Evolutionary conservation across 495 filamentous ascomycete species (phyloP).

Genomic region (Xylaria nigripes): DNA sequence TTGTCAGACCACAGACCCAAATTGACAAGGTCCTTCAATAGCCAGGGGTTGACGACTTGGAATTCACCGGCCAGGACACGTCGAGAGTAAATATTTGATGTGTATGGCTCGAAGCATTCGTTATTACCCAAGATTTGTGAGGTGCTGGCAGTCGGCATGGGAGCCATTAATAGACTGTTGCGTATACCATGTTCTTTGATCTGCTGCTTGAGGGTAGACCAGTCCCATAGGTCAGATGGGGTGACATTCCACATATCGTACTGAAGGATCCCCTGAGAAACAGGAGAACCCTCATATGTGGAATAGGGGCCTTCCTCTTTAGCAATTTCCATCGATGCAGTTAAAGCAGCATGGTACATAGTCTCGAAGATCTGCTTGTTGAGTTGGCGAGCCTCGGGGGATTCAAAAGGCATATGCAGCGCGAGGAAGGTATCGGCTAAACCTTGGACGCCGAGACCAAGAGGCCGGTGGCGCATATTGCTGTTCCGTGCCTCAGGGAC

Average conservation of each 20-base stretch:
- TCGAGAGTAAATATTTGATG: slow-evolving; percentile 97
- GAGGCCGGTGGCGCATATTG: slow-evolving; percentile 91
- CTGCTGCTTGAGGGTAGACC: slow-evolving; percentile 77
- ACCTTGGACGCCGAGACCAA: slow-evolving; percentile 95
- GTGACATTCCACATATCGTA: slow-evolving; percentile 98
- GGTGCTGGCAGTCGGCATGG: slow-evolving; percentile 95
- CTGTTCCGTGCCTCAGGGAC: slow-evolving; percentile 85
- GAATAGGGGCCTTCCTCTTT: slow-evolving; percentile 75
- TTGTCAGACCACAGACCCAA: slow-evolving; percentile 97
- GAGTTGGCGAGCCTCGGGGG: slow-evolving; percentile 79
- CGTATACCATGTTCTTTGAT: slow-evolving; percentile 87
- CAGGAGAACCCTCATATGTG: slow-evolving; percentile 87
- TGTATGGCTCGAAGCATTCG: slow-evolving; percentile 99
- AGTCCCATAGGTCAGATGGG: slow-evolving; percentile 93
- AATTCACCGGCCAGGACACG: slow-evolving; percentile 97
- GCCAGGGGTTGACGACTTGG: slow-evolving; percentile 98
- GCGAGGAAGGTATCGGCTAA: slow-evolving; percentile 98
- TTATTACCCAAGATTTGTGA: slow-evolving; percentile 97
- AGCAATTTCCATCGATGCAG: slow-evolving; percentile 77
- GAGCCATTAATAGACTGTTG: slow-evolving; percentile 89
- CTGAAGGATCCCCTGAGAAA: slow-evolving; percentile 91
- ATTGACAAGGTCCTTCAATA: slow-evolving; percentile 95
- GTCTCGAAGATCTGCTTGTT: slow-evolving; percentile 99
- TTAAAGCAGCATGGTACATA: slow-evolving; percentile 93
- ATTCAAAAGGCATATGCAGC: slow-evolving; percentile 94